phyloP scores from a whole-genome alignment of 2,329 filamentous ascomycete genomes.

The Hypoxylon sp. region DNA sequence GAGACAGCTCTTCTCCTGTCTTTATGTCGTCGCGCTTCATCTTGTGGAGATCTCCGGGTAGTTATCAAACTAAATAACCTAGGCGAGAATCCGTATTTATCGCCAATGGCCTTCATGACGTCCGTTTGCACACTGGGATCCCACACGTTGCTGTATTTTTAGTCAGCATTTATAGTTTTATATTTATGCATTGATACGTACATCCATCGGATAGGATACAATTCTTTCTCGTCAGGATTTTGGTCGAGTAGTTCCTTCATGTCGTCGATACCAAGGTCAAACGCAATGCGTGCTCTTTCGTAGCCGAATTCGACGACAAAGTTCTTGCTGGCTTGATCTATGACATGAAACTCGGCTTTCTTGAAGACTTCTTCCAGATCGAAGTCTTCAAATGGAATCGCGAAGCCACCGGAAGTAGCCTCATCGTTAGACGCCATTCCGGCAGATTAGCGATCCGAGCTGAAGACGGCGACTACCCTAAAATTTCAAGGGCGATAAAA shows the following conservation, averaged over 20 bases:
- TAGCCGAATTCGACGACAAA: conserved; percentile 77
- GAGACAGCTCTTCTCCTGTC: conserved; percentile 29
- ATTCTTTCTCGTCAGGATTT: conserved; percentile 52
- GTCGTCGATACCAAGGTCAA: conserved; percentile 64
- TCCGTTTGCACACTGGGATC: conserved; percentile 72
- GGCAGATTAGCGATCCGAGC: conserved; percentile 18
- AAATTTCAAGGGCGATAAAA: background rate
- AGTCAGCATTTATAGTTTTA: conserved; percentile 31
- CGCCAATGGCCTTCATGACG: conserved; percentile 68
- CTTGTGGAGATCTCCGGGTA: conserved; percentile 37
- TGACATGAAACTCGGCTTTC: conserved; percentile 59
- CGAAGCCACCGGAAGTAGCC: conserved; percentile 26
- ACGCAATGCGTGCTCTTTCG: conserved; percentile 68
- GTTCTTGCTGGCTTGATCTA: conserved; percentile 63
- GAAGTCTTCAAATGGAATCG: conserved; percentile 64
- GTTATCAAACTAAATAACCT: conserved; percentile 74
- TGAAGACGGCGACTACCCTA: background rate
- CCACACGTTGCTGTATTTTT: conserved; percentile 74
- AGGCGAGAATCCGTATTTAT: conserved; percentile 77
- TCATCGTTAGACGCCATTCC: conserved; percentile 25
- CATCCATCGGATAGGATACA: conserved; percentile 76
- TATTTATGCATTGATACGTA: conserved; percentile 56
- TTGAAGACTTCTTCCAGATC: conserved; percentile 66
- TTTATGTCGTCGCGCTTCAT: conserved; percentile 32
- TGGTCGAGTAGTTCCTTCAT: conserved; percentile 58